Base-by-base conservation (phyloP, 305 asterid genomes). In the Fraxinus baroniana region DNA sequence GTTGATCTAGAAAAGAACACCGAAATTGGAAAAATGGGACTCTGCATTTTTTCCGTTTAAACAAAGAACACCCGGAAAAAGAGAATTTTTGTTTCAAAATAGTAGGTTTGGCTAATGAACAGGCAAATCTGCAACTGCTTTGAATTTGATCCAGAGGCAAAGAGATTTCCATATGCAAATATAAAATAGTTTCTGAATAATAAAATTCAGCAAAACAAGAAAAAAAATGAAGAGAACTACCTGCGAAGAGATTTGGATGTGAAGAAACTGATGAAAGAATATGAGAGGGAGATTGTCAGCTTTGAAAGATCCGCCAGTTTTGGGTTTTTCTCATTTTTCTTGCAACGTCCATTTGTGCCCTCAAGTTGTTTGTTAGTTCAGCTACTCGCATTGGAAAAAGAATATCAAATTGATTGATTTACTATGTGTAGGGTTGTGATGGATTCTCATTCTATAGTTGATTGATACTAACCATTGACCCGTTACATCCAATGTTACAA, bases 71-170 rank as follows among this genome's bases (percentile, higher is more conserved):
- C 36, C 74, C 87, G 7, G 77, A 82, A 79, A 86, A 18, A 71
- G 60, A 62, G 52, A 46, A 0, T 32, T 75, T 88, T 80, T 83
- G 90, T 64, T 82, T 62, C 85, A 86, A 66, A 79, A 12, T 76
- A 8, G 79, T 52, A 60, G 90, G 86, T 15, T 85, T 85, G 74
- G 87, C 46, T 68, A 83, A 77, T 39, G 90, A 86, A 80, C 85
- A 84, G 17, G 89, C 88, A 83, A 85, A 83, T 73, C 84, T 84
- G 79, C 80, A 89, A 85, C 87, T 86, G 85, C 86, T 81, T 66
- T 86, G 88, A 81, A 89, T 83, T 84, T 86, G 88, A 83, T 92
- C 94, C 71, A 90, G 78, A 4, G 90, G 86, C 89, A 89, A 78
- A 5, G 92, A 85, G 84, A 92, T 80, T 57, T 90, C 92, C 94